Conservation (phyloP, 768 basidiomycete genomes). For the Leccinellum rugosiceps region DNA sequence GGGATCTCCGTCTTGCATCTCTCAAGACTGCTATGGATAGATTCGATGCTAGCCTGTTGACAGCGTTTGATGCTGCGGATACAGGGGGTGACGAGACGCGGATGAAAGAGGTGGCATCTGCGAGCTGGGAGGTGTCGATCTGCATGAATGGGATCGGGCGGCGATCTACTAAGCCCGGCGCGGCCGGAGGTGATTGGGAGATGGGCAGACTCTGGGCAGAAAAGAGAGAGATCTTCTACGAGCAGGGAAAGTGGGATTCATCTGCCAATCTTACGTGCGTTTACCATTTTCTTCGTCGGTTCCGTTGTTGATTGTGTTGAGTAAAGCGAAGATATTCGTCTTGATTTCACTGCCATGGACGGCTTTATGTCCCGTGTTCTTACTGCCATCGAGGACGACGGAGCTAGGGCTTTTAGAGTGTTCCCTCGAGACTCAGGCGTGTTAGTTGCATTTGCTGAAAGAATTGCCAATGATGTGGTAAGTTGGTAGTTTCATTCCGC, state of each 20-base stretch:
- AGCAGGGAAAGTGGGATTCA: slow-evolving; percentile 74
- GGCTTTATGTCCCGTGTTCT: slow-evolving; percentile 75
- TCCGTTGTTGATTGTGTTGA: slow-evolving; percentile 18
- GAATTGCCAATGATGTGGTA: slow-evolving; percentile 83
- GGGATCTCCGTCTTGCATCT: slow-evolving; percentile 58
- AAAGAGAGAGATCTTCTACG: slow-evolving; percentile 92
- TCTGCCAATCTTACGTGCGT: slow-evolving; percentile 78
- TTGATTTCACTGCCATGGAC: slow-evolving; percentile 95
- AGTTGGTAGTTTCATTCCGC: slow-evolving; percentile 22
- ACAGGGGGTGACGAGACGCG: slow-evolving; percentile 61
- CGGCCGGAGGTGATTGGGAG: slow-evolving; percentile 63
- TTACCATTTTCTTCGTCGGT: neutral
- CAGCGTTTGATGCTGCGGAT: slow-evolving; percentile 88
- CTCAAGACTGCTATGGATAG: slow-evolving; percentile 80
- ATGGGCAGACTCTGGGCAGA: slow-evolving; percentile 95
- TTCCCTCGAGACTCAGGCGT: slow-evolving; percentile 83
- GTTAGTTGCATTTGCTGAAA: slow-evolving; percentile 76
- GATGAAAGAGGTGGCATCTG: slow-evolving; percentile 80
- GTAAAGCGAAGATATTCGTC: slow-evolving; percentile 41
- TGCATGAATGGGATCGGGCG: slow-evolving; percentile 33
- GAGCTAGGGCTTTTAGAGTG: slow-evolving; percentile 75
- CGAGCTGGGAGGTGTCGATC: slow-evolving; percentile 83
- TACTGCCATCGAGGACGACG: slow-evolving; percentile 65
- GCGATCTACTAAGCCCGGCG: slow-evolving; percentile 1
- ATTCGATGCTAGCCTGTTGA: slow-evolving; percentile 83